A percentile compares a stretch with the other conserved stretches of the same genome.
Evolutionary conservation across 176 grass and related monocot genomes (phyloP).

Genomic region (Zoysia pacifica): DNA sequence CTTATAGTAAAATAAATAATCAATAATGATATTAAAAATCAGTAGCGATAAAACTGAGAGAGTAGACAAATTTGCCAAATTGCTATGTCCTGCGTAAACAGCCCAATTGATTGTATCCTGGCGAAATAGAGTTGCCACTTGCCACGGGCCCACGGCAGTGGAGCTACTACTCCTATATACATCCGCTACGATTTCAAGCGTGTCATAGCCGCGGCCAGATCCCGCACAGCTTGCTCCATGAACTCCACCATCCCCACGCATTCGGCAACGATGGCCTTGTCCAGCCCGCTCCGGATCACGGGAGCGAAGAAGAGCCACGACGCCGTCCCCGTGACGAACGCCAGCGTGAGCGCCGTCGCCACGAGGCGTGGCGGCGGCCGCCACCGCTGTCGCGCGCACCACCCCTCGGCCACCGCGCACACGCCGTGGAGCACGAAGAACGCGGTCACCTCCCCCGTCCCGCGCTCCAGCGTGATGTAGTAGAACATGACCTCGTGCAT

Average conservation of each 20-base stretch:
- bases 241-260: constrained; percentile 41
- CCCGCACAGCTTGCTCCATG: constrained; percentile 36
- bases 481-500: constrained; percentile 88
- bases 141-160: too few relatives aligned
- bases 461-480: constrained; percentile 51
- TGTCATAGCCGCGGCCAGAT: not conserved
- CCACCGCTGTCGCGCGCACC: constrained; percentile 16
- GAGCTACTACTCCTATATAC: too few relatives aligned
- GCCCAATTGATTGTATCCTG: too few relatives aligned
- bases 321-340: constrained; percentile 53
- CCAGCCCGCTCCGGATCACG: constrained; percentile 49
- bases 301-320: constrained; percentile 79
- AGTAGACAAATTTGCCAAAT: too few relatives aligned
- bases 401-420: constrained; percentile 49
- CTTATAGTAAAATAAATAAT: too few relatives aligned
- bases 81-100: too few relatives aligned
- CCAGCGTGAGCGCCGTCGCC: constrained; percentile 58
- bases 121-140: too few relatives aligned
- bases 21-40: too few relatives aligned
- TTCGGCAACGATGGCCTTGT: constrained; percentile 61
- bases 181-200: not conserved
- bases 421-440: constrained; percentile 65
- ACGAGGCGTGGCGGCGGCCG: constrained; percentile 35
- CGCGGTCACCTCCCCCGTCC: constrained; percentile 53
- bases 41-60: too few relatives aligned